Evolutionary conservation across 768 basidiomycete genomes (phyloP).

Genomic region (Cyclocybe aegerita): DNA sequence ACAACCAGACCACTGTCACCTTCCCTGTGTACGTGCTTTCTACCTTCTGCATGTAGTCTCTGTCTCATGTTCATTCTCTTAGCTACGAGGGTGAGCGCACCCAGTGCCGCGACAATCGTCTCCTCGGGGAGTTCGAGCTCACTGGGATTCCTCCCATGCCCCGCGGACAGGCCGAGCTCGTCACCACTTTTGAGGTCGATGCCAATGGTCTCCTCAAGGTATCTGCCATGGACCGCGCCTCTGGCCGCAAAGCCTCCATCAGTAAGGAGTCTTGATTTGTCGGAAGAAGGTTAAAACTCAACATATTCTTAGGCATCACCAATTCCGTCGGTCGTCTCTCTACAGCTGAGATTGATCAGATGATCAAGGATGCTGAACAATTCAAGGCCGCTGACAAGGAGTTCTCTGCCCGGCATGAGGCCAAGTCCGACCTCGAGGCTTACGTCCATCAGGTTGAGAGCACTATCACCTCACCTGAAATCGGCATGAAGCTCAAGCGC

Average conservation of each 20-base stretch:
- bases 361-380: conserved; percentile 99
- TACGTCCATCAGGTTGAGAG: conserved; percentile 97
- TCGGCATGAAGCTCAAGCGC: conserved; percentile 98
- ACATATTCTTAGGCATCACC: conserved; percentile 69
- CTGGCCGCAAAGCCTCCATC: conserved; percentile 98
- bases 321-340: conserved; percentile 99
- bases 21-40: conserved; percentile 84
- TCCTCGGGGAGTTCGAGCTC: conserved; percentile 99
- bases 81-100: conserved; percentile 99
- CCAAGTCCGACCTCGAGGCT: conserved; percentile 96
- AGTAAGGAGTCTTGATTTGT: conserved; percentile 50
- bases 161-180: conserved; percentile 98
- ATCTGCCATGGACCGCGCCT: conserved; percentile 96
- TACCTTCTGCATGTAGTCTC: conserved; percentile 2
- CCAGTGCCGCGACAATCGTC: conserved; percentile 98
- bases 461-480: conserved; percentile 94
- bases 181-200: conserved; percentile 99
- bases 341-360: conserved; percentile 97
- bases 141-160: conserved; percentile 99
- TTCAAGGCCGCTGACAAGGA: conserved; percentile 97
- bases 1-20: conserved; percentile 99
- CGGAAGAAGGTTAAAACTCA: conserved; percentile 3
- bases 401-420: conserved; percentile 96
- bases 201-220: conserved; percentile 99
- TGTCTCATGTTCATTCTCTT: conserved; percentile 4